A percentile compares a stretch with the other conserved stretches of the same genome.
Conservation (phyloP, 257 asterid genomes). For the Nicotiana otophora region DNA sequence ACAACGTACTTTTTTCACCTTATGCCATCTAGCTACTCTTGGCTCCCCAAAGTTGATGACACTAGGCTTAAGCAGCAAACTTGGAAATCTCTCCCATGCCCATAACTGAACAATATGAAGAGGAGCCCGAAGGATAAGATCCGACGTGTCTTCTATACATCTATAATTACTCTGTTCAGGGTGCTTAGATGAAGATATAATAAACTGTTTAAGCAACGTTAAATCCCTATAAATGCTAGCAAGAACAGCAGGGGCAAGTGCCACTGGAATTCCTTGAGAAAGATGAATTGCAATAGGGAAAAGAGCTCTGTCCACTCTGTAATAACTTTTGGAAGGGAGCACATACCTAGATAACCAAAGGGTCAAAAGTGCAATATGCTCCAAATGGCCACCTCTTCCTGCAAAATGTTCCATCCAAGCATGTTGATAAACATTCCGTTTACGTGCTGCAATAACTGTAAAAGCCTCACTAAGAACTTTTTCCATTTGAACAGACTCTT, state of each 20-base stretch:
- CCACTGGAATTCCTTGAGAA: slow-evolving; percentile 19
- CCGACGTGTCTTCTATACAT: background rate
- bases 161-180: background rate
- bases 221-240: slow-evolving; percentile 12
- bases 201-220: background rate
- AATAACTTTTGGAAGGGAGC: background rate
- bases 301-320: background rate
- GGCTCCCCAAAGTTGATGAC: background rate
- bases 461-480: background rate
- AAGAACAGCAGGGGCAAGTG: slow-evolving; percentile 32
- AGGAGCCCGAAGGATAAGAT: background rate
- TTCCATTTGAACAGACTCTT: background rate
- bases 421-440: background rate
- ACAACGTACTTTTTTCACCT: background rate
- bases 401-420: slow-evolving; percentile 16
- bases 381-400: background rate
- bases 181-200: background rate
- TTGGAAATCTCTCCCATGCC: slow-evolving; percentile 3
- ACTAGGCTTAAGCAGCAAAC: background rate
- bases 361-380: slow-evolving; percentile 28
- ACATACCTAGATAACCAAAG: slow-evolving; percentile 32
- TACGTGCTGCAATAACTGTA: background rate
- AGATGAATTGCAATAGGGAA: slow-evolving; percentile 24
- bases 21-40: slow-evolving; percentile 8
- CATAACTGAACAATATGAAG: slow-evolving; percentile 8